Conservation (phyloP, 352 stramenopile species). For the Phytophthora chlamydospora region DNA sequence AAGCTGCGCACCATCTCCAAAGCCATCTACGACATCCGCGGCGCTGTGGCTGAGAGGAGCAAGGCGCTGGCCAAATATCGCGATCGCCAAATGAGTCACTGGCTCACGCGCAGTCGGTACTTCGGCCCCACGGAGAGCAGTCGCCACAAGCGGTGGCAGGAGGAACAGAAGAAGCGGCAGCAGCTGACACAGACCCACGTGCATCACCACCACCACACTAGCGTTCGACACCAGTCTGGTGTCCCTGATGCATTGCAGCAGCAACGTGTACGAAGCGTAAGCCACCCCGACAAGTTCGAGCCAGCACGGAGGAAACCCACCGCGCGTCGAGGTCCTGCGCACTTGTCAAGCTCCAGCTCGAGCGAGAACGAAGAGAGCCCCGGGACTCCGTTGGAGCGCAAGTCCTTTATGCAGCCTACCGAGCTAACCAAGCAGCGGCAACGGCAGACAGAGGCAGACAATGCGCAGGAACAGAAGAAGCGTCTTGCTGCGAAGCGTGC, state of each 20-base stretch:
- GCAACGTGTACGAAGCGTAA: slow-evolving; percentile 43
- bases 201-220: slow-evolving; percentile 29
- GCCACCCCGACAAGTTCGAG: slow-evolving; percentile 40
- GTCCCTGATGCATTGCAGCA: slow-evolving; percentile 19
- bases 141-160: slow-evolving; percentile 77
- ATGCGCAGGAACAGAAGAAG: slow-evolving; percentile 29
- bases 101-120: slow-evolving; percentile 74
- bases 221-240: slow-evolving; percentile 8
- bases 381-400: slow-evolving; percentile 43
- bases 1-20: slow-evolving; percentile 78
- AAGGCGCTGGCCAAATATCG: slow-evolving; percentile 62
- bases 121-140: slow-evolving; percentile 81
- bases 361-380: slow-evolving; percentile 40
- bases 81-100: slow-evolving; percentile 56
- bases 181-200: slow-evolving; percentile 35
- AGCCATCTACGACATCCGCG: slow-evolving; percentile 79
- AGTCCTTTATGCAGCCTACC: slow-evolving; percentile 71
- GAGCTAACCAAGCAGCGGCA: slow-evolving; percentile 50
- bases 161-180: slow-evolving; percentile 67
- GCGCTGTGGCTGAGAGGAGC: slow-evolving; percentile 60
- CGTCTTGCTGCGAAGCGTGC: slow-evolving; percentile 36
- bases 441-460: slow-evolving; percentile 29
- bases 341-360: slow-evolving; percentile 27
- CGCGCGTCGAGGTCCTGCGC: slow-evolving; percentile 6
- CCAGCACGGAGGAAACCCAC: slow-evolving; percentile 6